Evolutionary conservation across 345 rosid species (phyloP), one percentile per base, ranked within the genome.

Genomic region (Gynandropsis gynandra): DNA sequence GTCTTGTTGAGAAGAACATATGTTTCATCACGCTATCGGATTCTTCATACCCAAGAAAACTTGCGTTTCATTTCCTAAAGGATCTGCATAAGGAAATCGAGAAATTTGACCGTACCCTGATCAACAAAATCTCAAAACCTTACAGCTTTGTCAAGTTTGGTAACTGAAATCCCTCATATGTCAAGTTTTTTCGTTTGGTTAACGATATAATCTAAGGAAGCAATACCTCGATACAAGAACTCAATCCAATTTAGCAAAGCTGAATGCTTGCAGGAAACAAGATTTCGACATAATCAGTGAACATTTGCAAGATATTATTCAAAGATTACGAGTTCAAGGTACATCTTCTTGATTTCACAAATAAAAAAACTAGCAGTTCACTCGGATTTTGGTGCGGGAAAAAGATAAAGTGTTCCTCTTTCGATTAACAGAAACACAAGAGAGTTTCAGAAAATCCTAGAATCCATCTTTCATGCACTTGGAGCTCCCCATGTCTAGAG

Each of bases 41-140:
- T 53, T 70, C 77, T 54, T 67, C 80, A 9, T 83, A 83, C 64
- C 86, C 86, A 52, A 72, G 80, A 75, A 82, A 77, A 73, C 72
- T 82, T 38, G 71, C 78, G 46, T 83, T 83, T 72, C 68, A 64
- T 56, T 75, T 65, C 72, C 74, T 83, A 11, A 74, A 74, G 18
- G 79, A 83, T 66, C 63, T 77, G 54, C 70, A 68, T 0, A 66
- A 52, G 68, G 87, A 77, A 67, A 47, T 80, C 69, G 56, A 70
- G 48, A 60, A 62, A 47, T 56, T 83, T 21, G 72, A 77, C 7
- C 45, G 42, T 15, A 43, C 49, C 50, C 48, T 49, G 46, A 15
- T 74, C 13, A 29, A 68, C 10, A 77, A 48, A 34, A 70, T 72
- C 52, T 52, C 76, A 57, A 68, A 63, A 54, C 82, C 79, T 3